Percentiles rank a stretch among this genome's conserved stretches.
Conservation (phyloP, 441 rosid genomes). For the Gossypium aridum region DNA sequence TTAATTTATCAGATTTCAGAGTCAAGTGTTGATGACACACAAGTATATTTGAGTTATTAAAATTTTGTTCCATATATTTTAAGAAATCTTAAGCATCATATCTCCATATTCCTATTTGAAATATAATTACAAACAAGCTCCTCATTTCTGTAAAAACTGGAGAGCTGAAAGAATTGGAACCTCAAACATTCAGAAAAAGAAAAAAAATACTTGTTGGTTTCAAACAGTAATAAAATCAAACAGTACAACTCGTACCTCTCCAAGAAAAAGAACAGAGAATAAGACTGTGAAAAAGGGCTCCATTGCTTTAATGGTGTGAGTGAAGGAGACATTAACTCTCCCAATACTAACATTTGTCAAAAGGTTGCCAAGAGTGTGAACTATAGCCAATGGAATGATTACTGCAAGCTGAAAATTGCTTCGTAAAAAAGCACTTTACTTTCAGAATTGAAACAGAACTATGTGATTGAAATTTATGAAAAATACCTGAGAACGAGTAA, state of each 20-base stretch:
- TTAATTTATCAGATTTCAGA: no score
- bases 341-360: slow-evolving; percentile 56
- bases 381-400: slow-evolving; percentile 48
- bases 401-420: slow-evolving; percentile 35
- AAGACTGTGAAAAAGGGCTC: slow-evolving; percentile 67
- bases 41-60: no score
- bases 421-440: not conserved
- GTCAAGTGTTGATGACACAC: no score
- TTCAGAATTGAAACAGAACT: not conserved
- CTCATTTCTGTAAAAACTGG: no score
- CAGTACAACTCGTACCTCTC: slow-evolving; percentile 32
- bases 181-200: not conserved
- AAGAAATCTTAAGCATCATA: no score
- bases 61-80: no score
- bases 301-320: slow-evolving; percentile 70
- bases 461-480: not conserved
- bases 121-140: no score
- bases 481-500: slow-evolving; percentile 51
- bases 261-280: slow-evolving; percentile 42
- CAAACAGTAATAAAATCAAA: not conserved
- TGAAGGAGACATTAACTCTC: slow-evolving; percentile 56
- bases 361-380: slow-evolving; percentile 61
- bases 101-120: no score
- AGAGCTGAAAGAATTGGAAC: not conserved
- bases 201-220: not conserved